Evolutionary conservation across 2,329 filamentous ascomycete species (phyloP).

Genomic region (Alternaria tenuissima): DNA sequence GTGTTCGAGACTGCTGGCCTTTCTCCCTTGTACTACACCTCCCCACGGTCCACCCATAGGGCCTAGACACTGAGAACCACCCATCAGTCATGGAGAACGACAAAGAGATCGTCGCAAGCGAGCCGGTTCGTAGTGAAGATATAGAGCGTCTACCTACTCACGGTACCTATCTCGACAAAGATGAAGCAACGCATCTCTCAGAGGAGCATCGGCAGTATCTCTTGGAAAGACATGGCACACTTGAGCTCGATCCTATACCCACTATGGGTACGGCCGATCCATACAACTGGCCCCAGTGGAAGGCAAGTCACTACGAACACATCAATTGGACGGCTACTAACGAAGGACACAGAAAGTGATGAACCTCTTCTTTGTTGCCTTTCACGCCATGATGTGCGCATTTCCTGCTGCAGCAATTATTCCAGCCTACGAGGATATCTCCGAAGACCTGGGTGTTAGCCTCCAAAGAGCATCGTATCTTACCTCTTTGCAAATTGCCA

Average conservation of each 20-base stretch:
- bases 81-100: slow-evolving; percentile 13
- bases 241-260: slow-evolving; percentile 64
- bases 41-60: background rate
- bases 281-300: slow-evolving; percentile 64
- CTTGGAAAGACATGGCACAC: slow-evolving; percentile 61
- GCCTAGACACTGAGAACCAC: background rate
- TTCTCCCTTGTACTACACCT: background rate
- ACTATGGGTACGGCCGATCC: slow-evolving; percentile 61
- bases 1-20: background rate
- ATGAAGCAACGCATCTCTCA: slow-evolving; percentile 47
- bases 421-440: slow-evolving; percentile 63
- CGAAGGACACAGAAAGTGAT: slow-evolving; percentile 55
- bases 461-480: slow-evolving; percentile 63
- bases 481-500: slow-evolving; percentile 63
- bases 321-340: background rate
- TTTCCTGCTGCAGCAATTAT: slow-evolving; percentile 65
- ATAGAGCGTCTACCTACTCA: slow-evolving; percentile 39
- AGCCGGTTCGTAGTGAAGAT: slow-evolving; percentile 24
- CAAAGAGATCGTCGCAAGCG: slow-evolving; percentile 12
- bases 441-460: slow-evolving; percentile 58
- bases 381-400: slow-evolving; percentile 66
- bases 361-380: slow-evolving; percentile 64
- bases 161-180: slow-evolving; percentile 38
- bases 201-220: slow-evolving; percentile 61
- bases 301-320: slow-evolving; percentile 43